Evolutionary conservation across 192 early-diverging fungal genomes (phyloP), one percentile per base, ranked within the genome.

Genomic region (Rhizophagus prolifer): DNA sequence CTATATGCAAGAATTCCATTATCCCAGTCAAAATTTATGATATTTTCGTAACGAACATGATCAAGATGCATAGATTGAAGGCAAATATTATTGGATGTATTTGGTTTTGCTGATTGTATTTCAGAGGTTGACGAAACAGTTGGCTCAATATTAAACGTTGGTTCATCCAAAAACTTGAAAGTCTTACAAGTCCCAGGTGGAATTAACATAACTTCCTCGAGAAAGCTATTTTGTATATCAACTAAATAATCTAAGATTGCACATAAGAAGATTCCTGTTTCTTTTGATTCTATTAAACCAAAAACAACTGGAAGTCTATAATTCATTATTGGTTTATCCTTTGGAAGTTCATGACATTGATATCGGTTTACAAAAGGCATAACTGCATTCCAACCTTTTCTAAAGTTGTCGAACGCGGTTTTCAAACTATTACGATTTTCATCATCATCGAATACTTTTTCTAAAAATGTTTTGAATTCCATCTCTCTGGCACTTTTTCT

Each of bases 281-380:
- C 31, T 4, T 31, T 31, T 31, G 31, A 31, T 31, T 31, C 2
- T 4, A 31, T 31, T 31, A 31, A 31, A 31, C 67, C 76, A 5
- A 50, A 72, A 25, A 28, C n/a, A 4, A 78, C 25, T 4, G 70
- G 59, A 9, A 26, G 30, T 7, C 38, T 31, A 25, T 21, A 7
- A 41, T 6, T 36, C 6, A 36, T 36, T 8, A 7, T 59, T 34
- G 77, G 69, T 44, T 34, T 73, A 0, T 36, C 36, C 2, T 14
- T 23, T 54, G 41, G 26, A 30, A 78, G 25, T 12, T 73, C 70
- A 28, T 78, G 77, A 46, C 70, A 73, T 73, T 78, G 77, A 64
- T 74, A 78, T 38, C 44, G 58, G 4, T 72, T 63, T n/a, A 78
- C 44, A 19, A 34, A 9, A 34, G 26, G 19, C 10, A 59, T 78